phyloP scores from a whole-genome alignment of 306 rosid genomes.

The Prunus persica region DNA sequence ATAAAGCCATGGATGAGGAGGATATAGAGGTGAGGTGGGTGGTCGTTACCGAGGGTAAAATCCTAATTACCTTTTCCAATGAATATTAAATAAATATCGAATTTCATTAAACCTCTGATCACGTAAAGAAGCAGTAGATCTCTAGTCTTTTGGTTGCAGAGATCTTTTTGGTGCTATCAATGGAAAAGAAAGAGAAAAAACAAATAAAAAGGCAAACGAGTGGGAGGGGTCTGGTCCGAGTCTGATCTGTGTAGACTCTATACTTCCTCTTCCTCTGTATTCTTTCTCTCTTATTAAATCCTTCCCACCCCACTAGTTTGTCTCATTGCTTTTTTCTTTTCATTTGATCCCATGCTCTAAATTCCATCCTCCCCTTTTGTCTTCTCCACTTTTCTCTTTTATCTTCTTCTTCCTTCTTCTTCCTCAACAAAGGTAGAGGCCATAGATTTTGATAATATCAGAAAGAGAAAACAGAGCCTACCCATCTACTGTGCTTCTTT shows the following conservation, averaged over 20 bases:
- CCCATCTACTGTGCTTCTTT: too few relatives aligned
- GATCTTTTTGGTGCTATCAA: constrained; percentile 7
- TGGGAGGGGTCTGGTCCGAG: background rate
- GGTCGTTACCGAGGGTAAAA: constrained; percentile 10
- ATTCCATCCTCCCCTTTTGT: constrained; percentile 41
- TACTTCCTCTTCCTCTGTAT: background rate
- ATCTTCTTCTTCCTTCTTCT: constrained; percentile 19
- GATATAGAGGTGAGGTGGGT: background rate
- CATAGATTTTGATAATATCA: background rate
- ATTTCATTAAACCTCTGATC: constrained; percentile 9
- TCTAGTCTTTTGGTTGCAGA: constrained; percentile 1
- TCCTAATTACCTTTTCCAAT: constrained; percentile 17
- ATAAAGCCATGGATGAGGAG: too few relatives aligned
- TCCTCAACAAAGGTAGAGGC: background rate
- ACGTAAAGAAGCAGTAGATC: constrained; percentile 13
- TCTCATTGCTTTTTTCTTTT: constrained; percentile 19
- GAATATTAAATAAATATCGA: constrained; percentile 41
- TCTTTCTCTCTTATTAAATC: constrained; percentile 5
- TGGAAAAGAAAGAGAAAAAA: background rate
- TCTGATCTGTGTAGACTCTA: too few relatives aligned
- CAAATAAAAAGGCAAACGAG: background rate
- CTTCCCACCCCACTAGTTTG: constrained; percentile 24
- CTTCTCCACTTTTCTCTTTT: constrained; percentile 19
- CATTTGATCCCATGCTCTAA: constrained; percentile 48
- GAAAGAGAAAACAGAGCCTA: too few relatives aligned